Evolutionary conservation across 2,329 filamentous ascomycete species (phyloP), one percentile per base, ranked within the genome.

Genomic region (Cordyceps pruinosa): DNA sequence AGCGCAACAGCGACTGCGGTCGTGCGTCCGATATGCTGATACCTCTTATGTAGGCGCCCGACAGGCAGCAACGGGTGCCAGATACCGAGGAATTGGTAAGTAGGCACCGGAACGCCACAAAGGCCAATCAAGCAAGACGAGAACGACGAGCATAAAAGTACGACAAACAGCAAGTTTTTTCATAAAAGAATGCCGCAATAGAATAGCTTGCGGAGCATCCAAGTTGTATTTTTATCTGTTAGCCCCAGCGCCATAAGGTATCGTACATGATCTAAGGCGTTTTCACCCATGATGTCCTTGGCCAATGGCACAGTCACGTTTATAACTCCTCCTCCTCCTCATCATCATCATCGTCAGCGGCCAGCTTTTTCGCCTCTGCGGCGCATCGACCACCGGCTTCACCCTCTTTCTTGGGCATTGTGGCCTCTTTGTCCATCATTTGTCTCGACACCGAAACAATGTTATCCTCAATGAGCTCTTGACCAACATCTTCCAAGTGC

Each of bases 351-450:
- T 35, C 85, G 65, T 90, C 88, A 46, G 85, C 79, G 15, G 90
- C 87, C 86, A 90, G 90, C 58, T 77, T 70, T 49, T 86, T 80
- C 17, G 76, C 82, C 58, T 80, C 81, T n/a, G 71, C 69, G 54
- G 75, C 72, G 35, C 77, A 79, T 63, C 80, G 78, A 37, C 76
- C 68, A 34, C 68, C 69, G 15, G 72, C 72, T 57, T 73, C 72
- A 13, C 66, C 69, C 59, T 88, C 80, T 73, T 87, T 86, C 71
- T 83, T 86, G 21, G 93, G 90, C 73, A 96, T 89, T 5, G 91
- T 94, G 4, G 94, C 94, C 73, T 99, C 94, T 77, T 97, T 97
- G 77, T 97, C 94, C 68, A 99, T 97, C 93, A 99, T 97, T 74
- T 97, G 94, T 71, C 93, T 83, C 63, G 91, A 95, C n/a, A 99